phyloP scores from a whole-genome alignment of 192 early-diverging fungal species.

The Coemansia sp. region DNA sequence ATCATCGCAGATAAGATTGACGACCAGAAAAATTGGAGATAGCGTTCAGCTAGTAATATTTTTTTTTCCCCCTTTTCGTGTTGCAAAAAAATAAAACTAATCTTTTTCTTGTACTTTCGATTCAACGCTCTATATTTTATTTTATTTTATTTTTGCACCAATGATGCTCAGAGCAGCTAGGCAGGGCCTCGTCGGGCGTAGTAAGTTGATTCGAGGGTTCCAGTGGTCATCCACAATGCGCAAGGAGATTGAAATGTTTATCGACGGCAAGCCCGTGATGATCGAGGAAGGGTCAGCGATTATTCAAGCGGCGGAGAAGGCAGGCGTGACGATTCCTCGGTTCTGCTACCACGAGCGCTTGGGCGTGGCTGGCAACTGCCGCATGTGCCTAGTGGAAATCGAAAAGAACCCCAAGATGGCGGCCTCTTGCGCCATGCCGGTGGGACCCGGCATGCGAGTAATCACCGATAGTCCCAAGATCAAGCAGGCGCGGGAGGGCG shows the following conservation, averaged over 20 bases:
- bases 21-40: no score
- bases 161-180: constrained; percentile 8
- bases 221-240: neutral
- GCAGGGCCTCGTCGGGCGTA: neutral
- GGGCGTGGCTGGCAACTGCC: constrained; percentile 97
- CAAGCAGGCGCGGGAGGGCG: constrained; percentile 94
- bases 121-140: neutral
- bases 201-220: constrained; percentile 14
- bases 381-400: constrained; percentile 99
- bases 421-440: constrained; percentile 97
- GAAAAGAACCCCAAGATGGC: constrained; percentile 95
- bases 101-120: neutral
- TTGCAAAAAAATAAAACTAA: no score
- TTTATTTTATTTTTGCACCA: neutral
- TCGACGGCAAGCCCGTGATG: constrained; percentile 87
- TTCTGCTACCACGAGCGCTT: constrained; percentile 90
- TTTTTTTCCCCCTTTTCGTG: no score
- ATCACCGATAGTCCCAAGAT: constrained; percentile 93
- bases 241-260: constrained; percentile 82
- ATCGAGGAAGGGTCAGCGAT: constrained; percentile 90
- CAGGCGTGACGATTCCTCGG: constrained; percentile 73
- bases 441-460: constrained; percentile 95
- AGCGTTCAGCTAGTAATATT: no score
- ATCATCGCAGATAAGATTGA: no score
- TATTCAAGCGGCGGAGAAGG: constrained; percentile 98